Percentiles rank a stretch among this genome's conserved stretches.
Conservation (phyloP, 345 rosid species). For the Cardiospermum halicacabum region DNA sequence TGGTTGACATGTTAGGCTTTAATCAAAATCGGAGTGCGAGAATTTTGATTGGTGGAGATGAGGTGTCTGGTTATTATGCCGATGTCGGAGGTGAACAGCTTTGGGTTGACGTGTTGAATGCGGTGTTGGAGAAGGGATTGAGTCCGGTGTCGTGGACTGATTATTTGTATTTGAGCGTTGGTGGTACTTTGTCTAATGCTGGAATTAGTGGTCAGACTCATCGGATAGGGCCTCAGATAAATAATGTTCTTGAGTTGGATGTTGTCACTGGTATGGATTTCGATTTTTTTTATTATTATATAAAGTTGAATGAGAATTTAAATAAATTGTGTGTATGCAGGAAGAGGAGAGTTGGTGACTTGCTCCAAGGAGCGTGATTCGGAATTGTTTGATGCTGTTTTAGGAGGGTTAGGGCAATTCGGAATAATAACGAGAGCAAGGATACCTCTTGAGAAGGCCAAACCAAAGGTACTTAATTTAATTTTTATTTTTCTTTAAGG, state of each 20-base stretch:
- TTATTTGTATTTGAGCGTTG: constrained; percentile 40
- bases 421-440: constrained; percentile 60
- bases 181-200: constrained; percentile 55
- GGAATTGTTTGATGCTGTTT: constrained; percentile 47
- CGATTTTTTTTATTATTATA: too few relatives aligned
- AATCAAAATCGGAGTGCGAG: constrained; percentile 1
- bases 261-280: constrained; percentile 38
- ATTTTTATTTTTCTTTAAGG: too few relatives aligned
- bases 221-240: constrained; percentile 48
- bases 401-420: constrained; percentile 63
- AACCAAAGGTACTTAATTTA: constrained; percentile 30
- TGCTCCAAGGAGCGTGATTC: constrained; percentile 33
- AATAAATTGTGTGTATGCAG: constrained; percentile 21
- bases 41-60: background rate
- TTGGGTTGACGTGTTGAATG: constrained; percentile 43
- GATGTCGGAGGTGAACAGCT: constrained; percentile 44
- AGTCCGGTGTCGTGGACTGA: constrained; percentile 53
- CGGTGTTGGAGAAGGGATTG: constrained; percentile 29
- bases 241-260: constrained; percentile 46
- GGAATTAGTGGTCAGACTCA: constrained; percentile 51
- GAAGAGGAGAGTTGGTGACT: constrained; percentile 47
- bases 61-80: constrained; percentile 21
- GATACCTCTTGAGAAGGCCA: constrained; percentile 37
- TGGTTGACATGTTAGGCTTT: constrained; percentile 38
- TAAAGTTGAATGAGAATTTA: too few relatives aligned